Conservation (phyloP, 352 stramenopile species). For the Phytophthora colocasiae region DNA sequence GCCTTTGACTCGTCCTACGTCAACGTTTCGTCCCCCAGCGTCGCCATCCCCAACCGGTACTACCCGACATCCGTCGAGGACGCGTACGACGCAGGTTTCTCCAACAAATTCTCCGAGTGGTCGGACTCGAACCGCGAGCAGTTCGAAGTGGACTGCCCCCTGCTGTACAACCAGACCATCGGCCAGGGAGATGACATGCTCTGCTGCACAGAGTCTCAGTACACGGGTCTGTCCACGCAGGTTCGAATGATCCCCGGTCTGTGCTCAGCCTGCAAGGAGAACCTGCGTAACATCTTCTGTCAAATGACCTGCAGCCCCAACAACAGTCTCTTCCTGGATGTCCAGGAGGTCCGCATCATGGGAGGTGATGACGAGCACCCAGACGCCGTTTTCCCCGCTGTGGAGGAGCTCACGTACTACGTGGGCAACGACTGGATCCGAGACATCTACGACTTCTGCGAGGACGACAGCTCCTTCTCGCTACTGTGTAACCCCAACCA, state of each 20-base stretch:
- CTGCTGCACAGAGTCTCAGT: conserved; percentile 69
- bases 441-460: conserved; percentile 71
- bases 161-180: conserved; percentile 69
- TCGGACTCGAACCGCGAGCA: conserved; percentile 55
- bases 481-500: conserved; percentile 63
- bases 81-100: conserved; percentile 52
- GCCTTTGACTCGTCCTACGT: conserved; percentile 62
- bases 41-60: conserved; percentile 63
- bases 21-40: conserved; percentile 35
- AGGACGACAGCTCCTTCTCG: conserved; percentile 64
- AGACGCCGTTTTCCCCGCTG: conserved; percentile 50
- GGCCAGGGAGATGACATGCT: conserved; percentile 53
- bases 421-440: conserved; percentile 68
- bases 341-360: conserved; percentile 63
- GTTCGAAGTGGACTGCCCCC: conserved; percentile 67
- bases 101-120: conserved; percentile 76
- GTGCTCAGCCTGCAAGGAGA: conserved; percentile 67
- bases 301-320: conserved; percentile 72
- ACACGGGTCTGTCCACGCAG: conserved; percentile 60
- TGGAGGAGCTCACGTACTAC: conserved; percentile 68
- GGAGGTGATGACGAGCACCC: conserved; percentile 47
- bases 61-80: conserved; percentile 56
- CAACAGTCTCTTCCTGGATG: conserved; percentile 68
- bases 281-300: conserved; percentile 73
- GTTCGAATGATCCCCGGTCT: conserved; percentile 65